phyloP scores from a whole-genome alignment of 78 protist genomes.

The Dictyostelium discoideum region DNA sequence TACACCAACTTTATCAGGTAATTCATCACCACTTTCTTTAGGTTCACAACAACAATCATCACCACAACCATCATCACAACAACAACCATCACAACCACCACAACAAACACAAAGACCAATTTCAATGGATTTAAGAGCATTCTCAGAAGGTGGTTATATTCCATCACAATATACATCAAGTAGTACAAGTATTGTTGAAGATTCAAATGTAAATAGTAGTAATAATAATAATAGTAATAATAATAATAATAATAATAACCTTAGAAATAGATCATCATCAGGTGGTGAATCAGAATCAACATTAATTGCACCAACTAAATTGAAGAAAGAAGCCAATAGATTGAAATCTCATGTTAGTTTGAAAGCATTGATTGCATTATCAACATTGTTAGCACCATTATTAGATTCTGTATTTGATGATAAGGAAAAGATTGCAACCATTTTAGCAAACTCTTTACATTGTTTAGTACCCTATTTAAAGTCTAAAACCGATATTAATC shows the following conservation, averaged over 20 bases:
- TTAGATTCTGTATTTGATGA: conserved; percentile 67
- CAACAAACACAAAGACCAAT: background rate
- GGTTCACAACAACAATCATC: background rate
- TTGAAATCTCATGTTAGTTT: conserved; percentile 67
- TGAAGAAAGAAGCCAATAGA: conserved; percentile 49
- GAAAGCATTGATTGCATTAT: conserved; percentile 33
- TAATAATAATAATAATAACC: background rate
- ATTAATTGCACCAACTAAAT: conserved; percentile 22
- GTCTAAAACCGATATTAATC: conserved; percentile 26
- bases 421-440: conserved; percentile 60
- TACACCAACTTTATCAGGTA: background rate
- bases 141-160: background rate
- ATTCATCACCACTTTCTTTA: conserved; percentile 10
- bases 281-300: conserved; percentile 30
- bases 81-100: background rate
- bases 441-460: conserved; percentile 38
- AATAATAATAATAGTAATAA: background rate
- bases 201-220: background rate
- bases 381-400: conserved; percentile 27
- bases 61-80: background rate
- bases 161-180: conserved; percentile 48
- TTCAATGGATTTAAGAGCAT: background rate
- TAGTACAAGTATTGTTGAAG: background rate
- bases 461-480: conserved; percentile 52
- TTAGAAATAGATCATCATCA: conserved; percentile 10